A percentile compares a stretch with the other conserved stretches of the same genome.
Evolutionary conservation across 1,284 basidiomycete genomes (phyloP).

Genomic region (Leucoagaricus sp.): DNA sequence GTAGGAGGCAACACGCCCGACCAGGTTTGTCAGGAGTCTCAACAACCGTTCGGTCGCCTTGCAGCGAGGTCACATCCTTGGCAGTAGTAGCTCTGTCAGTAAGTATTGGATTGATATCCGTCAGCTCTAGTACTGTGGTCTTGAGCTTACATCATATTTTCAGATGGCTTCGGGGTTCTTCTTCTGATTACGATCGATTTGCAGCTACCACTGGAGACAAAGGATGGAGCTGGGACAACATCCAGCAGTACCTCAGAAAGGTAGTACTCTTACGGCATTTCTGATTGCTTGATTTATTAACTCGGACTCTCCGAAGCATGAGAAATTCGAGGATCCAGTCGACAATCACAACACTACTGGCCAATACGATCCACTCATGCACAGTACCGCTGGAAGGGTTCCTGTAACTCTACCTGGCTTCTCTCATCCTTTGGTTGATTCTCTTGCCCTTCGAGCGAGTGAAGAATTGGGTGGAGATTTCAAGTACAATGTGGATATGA

Average conservation of each 20-base stretch:
- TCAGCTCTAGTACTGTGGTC: too few species aligned
- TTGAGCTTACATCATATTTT: not conserved
- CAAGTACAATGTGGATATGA: constrained; percentile 35
- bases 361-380: constrained; percentile 30
- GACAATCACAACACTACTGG: constrained; percentile 32
- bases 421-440: constrained; percentile 25
- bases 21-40: too few species aligned
- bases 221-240: constrained; percentile 43
- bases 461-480: constrained; percentile 21
- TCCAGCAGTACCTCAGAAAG: constrained; percentile 37
- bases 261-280: constrained; percentile 20
- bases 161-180: constrained; percentile 42
- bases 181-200: constrained; percentile 42
- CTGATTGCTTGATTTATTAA: not conserved
- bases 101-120: constrained; percentile 11
- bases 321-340: constrained; percentile 28
- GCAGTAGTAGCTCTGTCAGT: constrained; percentile 41
- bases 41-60: constrained; percentile 14
- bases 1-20: too few species aligned
- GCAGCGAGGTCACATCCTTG: constrained; percentile 36
- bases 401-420: constrained; percentile 30
- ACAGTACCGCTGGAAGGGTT: constrained; percentile 32
- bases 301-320: constrained; percentile 25
- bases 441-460: constrained; percentile 17
- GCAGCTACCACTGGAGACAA: constrained; percentile 37